phyloP scores from a whole-genome alignment of 257 asterid species.

The Hygrophila difformis region DNA sequence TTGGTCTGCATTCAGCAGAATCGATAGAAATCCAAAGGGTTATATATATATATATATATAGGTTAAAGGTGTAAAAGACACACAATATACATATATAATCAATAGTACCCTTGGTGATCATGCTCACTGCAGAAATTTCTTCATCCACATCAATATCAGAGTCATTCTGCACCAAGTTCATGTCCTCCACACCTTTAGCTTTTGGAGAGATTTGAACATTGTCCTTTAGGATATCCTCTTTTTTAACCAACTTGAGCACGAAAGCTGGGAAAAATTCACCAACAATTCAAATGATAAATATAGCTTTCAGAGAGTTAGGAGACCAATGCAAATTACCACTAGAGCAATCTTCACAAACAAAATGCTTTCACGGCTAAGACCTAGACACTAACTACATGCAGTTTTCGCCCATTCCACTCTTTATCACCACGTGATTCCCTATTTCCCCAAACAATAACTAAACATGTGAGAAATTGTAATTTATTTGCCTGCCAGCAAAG shows the following conservation, averaged over 20 bases:
- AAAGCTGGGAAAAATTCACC: constrained; percentile 63
- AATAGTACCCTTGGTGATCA: constrained; percentile 33
- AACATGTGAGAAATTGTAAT: no score
- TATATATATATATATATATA: no score
- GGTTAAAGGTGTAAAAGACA: neutral
- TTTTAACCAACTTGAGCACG: constrained; percentile 36
- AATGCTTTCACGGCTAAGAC: no score
- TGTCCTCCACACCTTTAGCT: constrained; percentile 45
- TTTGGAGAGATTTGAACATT: constrained; percentile 58
- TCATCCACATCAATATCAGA: constrained; percentile 37
- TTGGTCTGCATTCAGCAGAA: no score
- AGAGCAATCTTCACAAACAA: no score
- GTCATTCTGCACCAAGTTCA: constrained; percentile 32
- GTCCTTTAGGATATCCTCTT: constrained; percentile 29
- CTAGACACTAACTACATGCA: no score
- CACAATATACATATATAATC: neutral
- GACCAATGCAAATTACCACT: no score
- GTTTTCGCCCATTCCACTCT: no score
- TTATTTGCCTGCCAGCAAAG: no score
- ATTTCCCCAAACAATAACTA: constrained; percentile 2
- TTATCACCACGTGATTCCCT: neutral
- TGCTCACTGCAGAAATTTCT: constrained; percentile 22
- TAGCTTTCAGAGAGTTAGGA: no score
- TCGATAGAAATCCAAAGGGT: no score
- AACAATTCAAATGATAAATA: no score